phyloP scores from a whole-genome alignment of 139 green algal species.

The Chlorella sp. region DNA sequence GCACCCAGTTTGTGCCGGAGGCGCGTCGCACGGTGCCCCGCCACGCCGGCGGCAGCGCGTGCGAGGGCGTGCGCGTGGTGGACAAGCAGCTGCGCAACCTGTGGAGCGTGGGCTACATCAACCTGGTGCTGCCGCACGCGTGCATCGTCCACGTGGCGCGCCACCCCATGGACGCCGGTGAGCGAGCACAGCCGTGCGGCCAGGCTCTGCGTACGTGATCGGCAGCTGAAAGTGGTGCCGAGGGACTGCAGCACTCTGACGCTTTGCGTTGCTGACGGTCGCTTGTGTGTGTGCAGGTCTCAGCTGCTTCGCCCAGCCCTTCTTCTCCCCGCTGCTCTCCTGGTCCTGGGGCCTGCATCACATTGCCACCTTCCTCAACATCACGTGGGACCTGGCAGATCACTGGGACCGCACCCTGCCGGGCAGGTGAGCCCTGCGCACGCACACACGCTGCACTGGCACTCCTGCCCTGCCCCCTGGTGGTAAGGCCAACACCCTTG shows the following conservation, averaged over 20 bases:
- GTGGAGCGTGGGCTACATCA: constrained; percentile 62
- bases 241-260: too few species aligned
- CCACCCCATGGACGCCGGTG: constrained; percentile 59
- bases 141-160: constrained; percentile 61
- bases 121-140: constrained; percentile 55
- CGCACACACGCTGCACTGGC: not conserved
- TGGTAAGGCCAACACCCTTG: not conserved
- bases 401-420: constrained; percentile 12
- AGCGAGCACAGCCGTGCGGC: too few species aligned
- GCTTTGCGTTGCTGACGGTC: constrained; percentile 19
- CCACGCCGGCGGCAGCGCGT: too few species aligned
- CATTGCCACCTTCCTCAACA: constrained; percentile 16
- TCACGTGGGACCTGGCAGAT: constrained; percentile 4
- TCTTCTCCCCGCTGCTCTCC: constrained; percentile 46
- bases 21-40: not conserved
- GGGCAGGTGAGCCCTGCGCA: not conserved
- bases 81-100: constrained; percentile 65
- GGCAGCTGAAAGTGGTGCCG: too few species aligned
- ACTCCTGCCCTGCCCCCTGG: not conserved
- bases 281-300: constrained; percentile 21
- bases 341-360: constrained; percentile 56
- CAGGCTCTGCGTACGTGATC: too few species aligned
- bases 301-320: constrained; percentile 69
- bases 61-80: not conserved
- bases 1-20: not conserved